A percentile compares a stretch with the other conserved stretches of the same genome.
phyloP scores from a whole-genome alignment of 2,329 filamentous ascomycete genomes.

The Epichloe typhina region DNA sequence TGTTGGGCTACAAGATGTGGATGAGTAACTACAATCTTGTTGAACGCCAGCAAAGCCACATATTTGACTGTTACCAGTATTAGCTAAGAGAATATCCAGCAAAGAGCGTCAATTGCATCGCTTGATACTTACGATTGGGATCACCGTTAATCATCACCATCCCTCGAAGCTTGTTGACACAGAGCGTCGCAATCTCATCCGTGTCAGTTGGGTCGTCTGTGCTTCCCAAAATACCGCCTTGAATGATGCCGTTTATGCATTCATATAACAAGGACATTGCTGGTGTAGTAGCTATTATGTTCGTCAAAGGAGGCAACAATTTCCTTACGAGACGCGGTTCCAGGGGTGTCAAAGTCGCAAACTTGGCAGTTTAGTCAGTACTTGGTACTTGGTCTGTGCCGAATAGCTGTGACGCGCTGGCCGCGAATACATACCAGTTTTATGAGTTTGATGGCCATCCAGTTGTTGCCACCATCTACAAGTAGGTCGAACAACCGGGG shows the following conservation, averaged over 20 bases:
- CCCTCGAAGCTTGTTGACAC: conserved; percentile 80
- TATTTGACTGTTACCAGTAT: conserved; percentile 62
- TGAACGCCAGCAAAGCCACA: conserved; percentile 87
- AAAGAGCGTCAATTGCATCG: background rate
- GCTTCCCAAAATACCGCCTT: conserved; percentile 82
- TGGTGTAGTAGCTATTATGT: conserved; percentile 84
- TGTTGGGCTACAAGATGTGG: conserved; percentile 80
- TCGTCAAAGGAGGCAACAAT: conserved; percentile 76
- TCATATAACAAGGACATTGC: conserved; percentile 98
- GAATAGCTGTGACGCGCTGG: background rate
- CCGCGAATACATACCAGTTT: conserved; percentile 53
- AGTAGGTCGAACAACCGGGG: conserved; percentile 85
- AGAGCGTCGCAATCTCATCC: conserved; percentile 84
- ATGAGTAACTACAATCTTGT: conserved; percentile 83
- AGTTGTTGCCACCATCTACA: conserved; percentile 89
- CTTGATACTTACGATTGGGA: conserved; percentile 59
- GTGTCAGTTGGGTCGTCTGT: conserved; percentile 67
- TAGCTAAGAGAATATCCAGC: background rate
- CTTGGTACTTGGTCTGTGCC: background rate
- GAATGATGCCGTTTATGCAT: conserved; percentile 96
- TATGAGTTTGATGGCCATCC: conserved; percentile 99
- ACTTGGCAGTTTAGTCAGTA: conserved; percentile 37
- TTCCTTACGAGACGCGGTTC: conserved; percentile 89
- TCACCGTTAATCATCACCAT: conserved; percentile 93
- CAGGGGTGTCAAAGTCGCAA: conserved; percentile 83